A percentile compares a stretch with the other conserved stretches of the same genome.
Conservation (phyloP, 2,329 filamentous ascomycete species). For the Trichophyton mentagrophytes region DNA sequence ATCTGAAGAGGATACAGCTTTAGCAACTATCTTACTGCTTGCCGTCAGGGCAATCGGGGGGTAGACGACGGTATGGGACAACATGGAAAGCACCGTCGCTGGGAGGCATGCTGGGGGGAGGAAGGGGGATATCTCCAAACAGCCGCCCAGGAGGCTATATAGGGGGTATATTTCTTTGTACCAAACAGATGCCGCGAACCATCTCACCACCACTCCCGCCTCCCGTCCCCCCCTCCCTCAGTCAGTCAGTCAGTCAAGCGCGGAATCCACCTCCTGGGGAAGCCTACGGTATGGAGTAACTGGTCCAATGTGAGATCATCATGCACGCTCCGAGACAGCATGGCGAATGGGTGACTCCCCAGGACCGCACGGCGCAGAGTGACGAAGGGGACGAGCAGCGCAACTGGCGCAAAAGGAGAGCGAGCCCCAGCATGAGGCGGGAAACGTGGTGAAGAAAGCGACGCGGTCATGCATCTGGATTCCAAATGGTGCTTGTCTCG, state of each 20-base stretch:
- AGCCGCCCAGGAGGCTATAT: neutral
- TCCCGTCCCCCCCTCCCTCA: no score
- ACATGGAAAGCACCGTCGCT: neutral
- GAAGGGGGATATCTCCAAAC: neutral
- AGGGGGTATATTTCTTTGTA: neutral
- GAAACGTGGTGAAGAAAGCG: neutral
- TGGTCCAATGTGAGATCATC: neutral
- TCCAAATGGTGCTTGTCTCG: neutral
- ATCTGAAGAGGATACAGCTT: neutral
- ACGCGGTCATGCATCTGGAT: neutral
- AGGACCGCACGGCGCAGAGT: no score
- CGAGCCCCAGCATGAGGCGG: neutral
- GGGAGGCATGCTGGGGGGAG: neutral
- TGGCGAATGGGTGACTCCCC: no score
- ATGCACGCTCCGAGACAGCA: neutral
- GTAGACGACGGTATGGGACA: neutral
- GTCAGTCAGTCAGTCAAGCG: no score
- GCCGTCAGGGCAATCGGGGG: neutral
- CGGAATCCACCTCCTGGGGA: no score
- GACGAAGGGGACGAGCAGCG: neutral
- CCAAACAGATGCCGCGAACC: neutral
- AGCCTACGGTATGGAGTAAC: no score
- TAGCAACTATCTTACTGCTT: neutral
- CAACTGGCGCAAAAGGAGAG: neutral
- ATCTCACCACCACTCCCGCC: neutral